Base-by-base conservation (phyloP, 2,329 filamentous ascomycete genomes). In the Aschersonia sp. region DNA sequence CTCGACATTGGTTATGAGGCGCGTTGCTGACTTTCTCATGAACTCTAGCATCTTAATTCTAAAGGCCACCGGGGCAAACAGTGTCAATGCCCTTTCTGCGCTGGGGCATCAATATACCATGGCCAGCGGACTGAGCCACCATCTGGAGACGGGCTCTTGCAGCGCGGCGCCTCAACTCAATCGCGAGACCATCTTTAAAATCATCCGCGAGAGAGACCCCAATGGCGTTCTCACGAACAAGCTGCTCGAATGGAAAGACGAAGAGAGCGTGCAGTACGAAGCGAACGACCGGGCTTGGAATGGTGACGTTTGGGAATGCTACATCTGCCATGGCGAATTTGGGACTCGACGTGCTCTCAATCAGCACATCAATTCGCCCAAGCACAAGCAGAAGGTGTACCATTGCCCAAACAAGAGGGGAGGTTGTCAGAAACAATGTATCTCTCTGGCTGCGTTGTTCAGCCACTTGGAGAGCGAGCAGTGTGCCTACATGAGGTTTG, bases 61-160 rank as follows among this genome's bases (percentile, higher is more conserved):
- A 62, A 62, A 5, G 54, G 58, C 46, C 78, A 84, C 52, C 65
- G 65, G 1, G 69, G 70, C 47, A 50, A 45, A 0, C 58, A 58
- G 2, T 58, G 79, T 5, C 1, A 40, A 0, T 84, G 79, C 49
- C 77, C 73, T 0, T 80, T 75, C 55, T 83, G 79, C 61, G 56
- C 62, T 38, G 50, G 40, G 1, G n/a, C n/a, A n/a, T n/a, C 20
- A 4, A 5, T 77, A 65, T 52, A 63, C 69, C 9, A 71, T 71
- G 0, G 74, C 75, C 2, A 74, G 71, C 1, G 78, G 75, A 9
- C 51, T 80, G 3, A 56, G 62, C 0, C 65, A 77, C 55, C 74
- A 82, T 52, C 57, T 82, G 2, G 78, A 83, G 52, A 60, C 56
- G 0, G 71, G 72, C n/a, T 59, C 64, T 0, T 82, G 79, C 49